A percentile compares a stretch with the other conserved stretches of the same genome.
Conservation (phyloP, 1,284 basidiomycete genomes). For the Kalmanozyma brasiliensis region DNA sequence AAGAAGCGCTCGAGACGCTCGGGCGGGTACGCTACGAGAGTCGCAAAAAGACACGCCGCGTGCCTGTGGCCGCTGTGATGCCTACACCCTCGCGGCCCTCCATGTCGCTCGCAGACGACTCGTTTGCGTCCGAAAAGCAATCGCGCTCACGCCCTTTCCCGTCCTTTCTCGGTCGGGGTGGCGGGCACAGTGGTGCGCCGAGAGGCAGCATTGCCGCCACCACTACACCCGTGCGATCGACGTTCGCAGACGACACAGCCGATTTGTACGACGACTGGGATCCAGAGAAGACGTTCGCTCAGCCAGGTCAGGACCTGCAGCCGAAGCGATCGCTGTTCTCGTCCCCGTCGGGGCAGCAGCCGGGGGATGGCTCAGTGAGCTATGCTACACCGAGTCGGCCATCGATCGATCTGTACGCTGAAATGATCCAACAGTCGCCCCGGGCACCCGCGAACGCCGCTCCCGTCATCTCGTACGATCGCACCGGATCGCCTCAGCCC, state of each 20-base stretch:
- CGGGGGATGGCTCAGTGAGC: constrained; percentile 15
- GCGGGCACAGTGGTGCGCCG: constrained; percentile 8
- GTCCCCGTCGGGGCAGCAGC: constrained; percentile 24
- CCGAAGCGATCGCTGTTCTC: constrained; percentile 17
- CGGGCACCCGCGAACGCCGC: background rate
- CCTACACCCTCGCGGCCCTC: constrained; percentile 11
- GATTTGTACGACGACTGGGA: constrained; percentile 40
- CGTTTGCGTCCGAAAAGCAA: constrained; percentile 10
- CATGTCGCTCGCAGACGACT: constrained; percentile 11
- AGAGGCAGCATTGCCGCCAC: constrained; percentile 13
- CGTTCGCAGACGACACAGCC: constrained; percentile 11
- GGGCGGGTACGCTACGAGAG: constrained; percentile 45
- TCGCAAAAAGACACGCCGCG: constrained; percentile 28
- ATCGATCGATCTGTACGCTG: constrained; percentile 36
- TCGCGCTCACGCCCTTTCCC: constrained; percentile 17
- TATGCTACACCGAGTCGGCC: constrained; percentile 13
- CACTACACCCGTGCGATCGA: constrained; percentile 23
- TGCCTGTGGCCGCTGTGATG: constrained; percentile 17
- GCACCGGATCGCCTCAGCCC: background rate
- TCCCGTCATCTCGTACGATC: constrained; percentile 1
- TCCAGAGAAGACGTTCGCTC: constrained; percentile 45
- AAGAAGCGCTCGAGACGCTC: constrained; percentile 52
- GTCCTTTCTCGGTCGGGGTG: constrained; percentile 30
- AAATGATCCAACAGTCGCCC: constrained; percentile 25
- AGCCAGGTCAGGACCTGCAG: constrained; percentile 39